Evolutionary conservation across 352 stramenopile genomes (phyloP).

Genomic region (Phytophthora tentaculata): DNA sequence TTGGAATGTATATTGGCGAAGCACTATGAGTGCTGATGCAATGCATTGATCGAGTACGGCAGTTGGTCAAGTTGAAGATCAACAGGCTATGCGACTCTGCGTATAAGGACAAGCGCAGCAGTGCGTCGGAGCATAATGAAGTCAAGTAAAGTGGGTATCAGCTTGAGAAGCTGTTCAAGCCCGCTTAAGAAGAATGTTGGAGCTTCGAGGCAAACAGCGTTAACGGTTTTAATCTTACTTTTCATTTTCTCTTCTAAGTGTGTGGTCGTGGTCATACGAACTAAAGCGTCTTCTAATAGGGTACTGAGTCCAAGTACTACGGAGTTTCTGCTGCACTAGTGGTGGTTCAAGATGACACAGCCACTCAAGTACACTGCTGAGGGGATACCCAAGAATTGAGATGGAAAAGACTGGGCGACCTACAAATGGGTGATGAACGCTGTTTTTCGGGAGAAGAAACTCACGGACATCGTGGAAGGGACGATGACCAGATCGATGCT

Average conservation of each 20-base stretch:
- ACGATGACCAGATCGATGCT: neutral
- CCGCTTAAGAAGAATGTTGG: neutral
- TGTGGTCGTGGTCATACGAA: neutral
- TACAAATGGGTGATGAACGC: neutral
- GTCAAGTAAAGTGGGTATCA: too few species aligned
- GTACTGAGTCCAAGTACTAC: too few species aligned
- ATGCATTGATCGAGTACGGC: neutral
- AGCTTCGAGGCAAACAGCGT: neutral
- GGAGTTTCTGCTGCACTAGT: neutral
- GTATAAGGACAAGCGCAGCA: too few species aligned
- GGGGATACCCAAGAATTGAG: neutral
- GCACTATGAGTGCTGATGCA: neutral
- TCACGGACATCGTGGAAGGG: neutral
- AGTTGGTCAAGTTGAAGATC: slow-evolving; percentile 2
- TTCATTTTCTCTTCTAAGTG: neutral
- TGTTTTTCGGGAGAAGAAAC: neutral
- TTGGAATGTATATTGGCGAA: neutral
- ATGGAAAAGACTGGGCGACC: neutral
- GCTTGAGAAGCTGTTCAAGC: neutral
- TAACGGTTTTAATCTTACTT: neutral
- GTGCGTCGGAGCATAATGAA: too few species aligned
- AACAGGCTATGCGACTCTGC: too few species aligned
- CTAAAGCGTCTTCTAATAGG: too few species aligned
- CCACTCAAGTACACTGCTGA: neutral
- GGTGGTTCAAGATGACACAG: neutral